These are phyloP conservation scores for Knoxdaviesia proteae DNA, from an alignment of 2,329 filamentous ascomycete species.

Conservation along the genomic window DNA sequence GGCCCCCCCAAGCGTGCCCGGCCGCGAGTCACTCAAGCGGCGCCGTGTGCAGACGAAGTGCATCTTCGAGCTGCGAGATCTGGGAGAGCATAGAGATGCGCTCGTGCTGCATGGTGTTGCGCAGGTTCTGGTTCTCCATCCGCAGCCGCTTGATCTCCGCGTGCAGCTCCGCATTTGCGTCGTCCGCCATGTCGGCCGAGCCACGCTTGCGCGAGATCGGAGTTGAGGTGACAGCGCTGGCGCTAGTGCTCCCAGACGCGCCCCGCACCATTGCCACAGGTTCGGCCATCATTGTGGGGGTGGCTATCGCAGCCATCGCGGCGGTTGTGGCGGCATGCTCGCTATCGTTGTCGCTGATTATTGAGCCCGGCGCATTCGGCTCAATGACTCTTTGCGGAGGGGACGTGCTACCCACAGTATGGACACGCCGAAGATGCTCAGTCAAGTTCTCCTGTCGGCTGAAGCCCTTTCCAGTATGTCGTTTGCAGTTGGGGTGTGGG, in stretches of 20 bases:
- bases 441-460: conserved; percentile 85
- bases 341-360: conserved; percentile 24
- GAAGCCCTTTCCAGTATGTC: conserved; percentile 73
- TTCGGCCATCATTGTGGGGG: no score
- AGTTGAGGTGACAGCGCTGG: not conserved
- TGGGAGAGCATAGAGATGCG: conserved; percentile 26
- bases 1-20: not conserved
- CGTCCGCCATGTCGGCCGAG: conserved; percentile 6
- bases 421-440: conserved; percentile 81
- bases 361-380: conserved; percentile 9
- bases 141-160: conserved; percentile 46
- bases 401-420: conserved; percentile 28
- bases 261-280: conserved; percentile 2
- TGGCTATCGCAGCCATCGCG: conserved; percentile 3
- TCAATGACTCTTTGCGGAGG: conserved; percentile 10
- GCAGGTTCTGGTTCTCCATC: conserved; percentile 41
- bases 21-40: conserved; percentile 3
- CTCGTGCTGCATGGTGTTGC: conserved; percentile 26
- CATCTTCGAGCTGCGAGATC: conserved; percentile 23
- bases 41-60: conserved; percentile 12
- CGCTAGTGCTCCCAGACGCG: conserved; percentile 5
- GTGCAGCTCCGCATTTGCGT: conserved; percentile 33
- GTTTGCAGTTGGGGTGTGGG: conserved; percentile 71
- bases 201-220: conserved; percentile 1
- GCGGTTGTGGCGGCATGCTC: conserved; percentile 18